These are phyloP conservation scores for Mycena maculata DNA, from an alignment of 768 basidiomycete genomes.

Conservation along the genomic window DNA sequence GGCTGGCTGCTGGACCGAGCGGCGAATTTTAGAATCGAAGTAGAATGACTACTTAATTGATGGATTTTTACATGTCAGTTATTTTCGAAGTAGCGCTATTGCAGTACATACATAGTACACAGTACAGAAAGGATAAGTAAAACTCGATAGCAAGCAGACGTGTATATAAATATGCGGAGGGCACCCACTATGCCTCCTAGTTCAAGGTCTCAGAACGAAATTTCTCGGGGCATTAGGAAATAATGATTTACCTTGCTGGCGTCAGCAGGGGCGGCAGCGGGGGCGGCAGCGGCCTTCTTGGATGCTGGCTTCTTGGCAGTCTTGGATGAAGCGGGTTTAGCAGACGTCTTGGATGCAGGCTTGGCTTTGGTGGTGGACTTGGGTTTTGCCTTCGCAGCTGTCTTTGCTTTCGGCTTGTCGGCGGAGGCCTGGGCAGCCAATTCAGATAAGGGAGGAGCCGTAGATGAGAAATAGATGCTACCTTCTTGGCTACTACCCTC, in stretches of 20 bases:
- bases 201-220: background rate
- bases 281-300: constrained; percentile 28
- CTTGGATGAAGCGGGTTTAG: constrained; percentile 41
- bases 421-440: constrained; percentile 55
- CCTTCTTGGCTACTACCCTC: constrained; percentile 72
- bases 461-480: constrained; percentile 33
- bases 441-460: constrained; percentile 25
- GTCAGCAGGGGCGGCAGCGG: background rate
- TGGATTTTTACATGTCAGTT: background rate
- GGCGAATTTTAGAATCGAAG: constrained; percentile 2
- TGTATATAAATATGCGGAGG: constrained; percentile 18
- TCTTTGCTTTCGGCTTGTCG: constrained; percentile 52
- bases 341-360: constrained; percentile 39
- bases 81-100: too few relatives aligned
- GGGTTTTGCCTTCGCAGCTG: constrained; percentile 42
- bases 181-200: constrained; percentile 7
- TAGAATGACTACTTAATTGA: constrained; percentile 16
- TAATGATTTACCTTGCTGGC: constrained; percentile 5
- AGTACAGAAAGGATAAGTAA: constrained; percentile 19
- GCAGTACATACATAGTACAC: constrained; percentile 6
- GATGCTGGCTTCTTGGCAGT: constrained; percentile 37
- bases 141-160: constrained; percentile 22
- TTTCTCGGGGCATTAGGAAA: background rate
- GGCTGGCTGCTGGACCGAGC: constrained; percentile 50
- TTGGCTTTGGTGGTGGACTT: constrained; percentile 50